These are phyloP conservation scores for Hypoxylon fuscum DNA, from an alignment of 495 filamentous ascomycete genomes.

Conservation along the genomic window DNA sequence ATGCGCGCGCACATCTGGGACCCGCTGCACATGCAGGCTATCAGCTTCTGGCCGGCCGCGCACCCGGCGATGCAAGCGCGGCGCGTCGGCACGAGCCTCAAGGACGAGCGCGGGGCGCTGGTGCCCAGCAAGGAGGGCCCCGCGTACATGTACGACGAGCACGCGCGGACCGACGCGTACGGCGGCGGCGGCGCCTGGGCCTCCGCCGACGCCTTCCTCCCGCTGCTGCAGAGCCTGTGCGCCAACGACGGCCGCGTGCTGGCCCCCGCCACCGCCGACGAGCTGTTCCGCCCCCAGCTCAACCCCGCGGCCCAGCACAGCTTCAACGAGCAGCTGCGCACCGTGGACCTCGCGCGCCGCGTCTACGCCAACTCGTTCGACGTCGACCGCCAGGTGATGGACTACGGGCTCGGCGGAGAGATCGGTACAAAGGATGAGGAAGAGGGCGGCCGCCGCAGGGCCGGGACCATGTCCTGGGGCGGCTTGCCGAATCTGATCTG, in stretches of 20 bases:
- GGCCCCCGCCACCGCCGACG: constrained; percentile 22
- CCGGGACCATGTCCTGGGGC: constrained; percentile 48
- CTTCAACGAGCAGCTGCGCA: constrained; percentile 26
- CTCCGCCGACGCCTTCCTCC: constrained; percentile 38
- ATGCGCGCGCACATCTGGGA: constrained; percentile 39
- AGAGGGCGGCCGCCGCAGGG: constrained; percentile 27
- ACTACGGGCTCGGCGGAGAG: constrained; percentile 43
- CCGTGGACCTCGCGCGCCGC: constrained; percentile 27
- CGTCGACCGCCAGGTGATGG: constrained; percentile 41
- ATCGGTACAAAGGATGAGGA: constrained; percentile 36
- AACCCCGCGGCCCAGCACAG: constrained; percentile 16
- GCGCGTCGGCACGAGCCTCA: constrained; percentile 22
- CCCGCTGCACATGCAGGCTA: constrained; percentile 32
- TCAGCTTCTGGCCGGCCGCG: constrained; percentile 45
- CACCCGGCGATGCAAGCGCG: constrained; percentile 42
- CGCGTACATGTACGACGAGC: constrained; percentile 37
- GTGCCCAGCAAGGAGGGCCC: constrained; percentile 28
- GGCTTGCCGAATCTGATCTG: constrained; percentile 45
- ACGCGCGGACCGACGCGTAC: constrained; percentile 25
- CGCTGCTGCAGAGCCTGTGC: constrained; percentile 43
- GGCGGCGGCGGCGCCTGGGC: constrained; percentile 45
- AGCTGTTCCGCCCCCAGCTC: constrained; percentile 45
- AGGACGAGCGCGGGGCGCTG: constrained; percentile 31
- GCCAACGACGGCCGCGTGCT: constrained; percentile 46
- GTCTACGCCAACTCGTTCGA: constrained; percentile 36